phyloP scores from a whole-genome alignment of 2,329 filamentous ascomycete genomes.

The Emmonsia crescens region DNA sequence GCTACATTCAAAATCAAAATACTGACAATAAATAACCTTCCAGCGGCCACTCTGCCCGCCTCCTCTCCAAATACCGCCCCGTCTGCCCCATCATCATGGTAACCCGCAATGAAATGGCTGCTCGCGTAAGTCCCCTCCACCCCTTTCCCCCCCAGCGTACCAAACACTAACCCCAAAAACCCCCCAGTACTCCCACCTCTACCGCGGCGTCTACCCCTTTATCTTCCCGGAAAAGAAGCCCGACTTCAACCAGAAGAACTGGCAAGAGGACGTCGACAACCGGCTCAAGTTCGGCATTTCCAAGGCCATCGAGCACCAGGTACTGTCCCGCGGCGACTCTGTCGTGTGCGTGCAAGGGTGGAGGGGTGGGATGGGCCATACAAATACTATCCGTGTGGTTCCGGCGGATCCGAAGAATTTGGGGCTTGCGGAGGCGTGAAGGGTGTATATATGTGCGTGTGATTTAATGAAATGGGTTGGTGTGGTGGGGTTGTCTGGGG shows the following conservation, averaged over 20 bases:
- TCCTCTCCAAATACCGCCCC: conserved; percentile 95
- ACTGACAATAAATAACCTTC: conserved; percentile 16
- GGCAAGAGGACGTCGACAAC: conserved; percentile 97
- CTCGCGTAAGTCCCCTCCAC: conserved; percentile 44
- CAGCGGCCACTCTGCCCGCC: conserved; percentile 82
- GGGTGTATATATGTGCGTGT: no score
- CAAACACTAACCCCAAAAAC: neutral
- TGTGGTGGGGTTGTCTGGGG: neutral
- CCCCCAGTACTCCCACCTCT: conserved; percentile 69
- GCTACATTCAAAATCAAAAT: neutral
- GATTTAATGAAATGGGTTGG: neutral
- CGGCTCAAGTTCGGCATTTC: conserved; percentile 95
- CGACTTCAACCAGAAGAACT: conserved; percentile 83
- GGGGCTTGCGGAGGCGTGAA: conserved; percentile 23
- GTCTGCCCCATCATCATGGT: conserved; percentile 99
- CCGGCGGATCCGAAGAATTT: conserved; percentile 38
- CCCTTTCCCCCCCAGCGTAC: conserved; percentile 6
- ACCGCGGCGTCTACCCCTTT: conserved; percentile 98
- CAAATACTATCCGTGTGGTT: conserved; percentile 50
- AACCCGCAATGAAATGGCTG: conserved; percentile 71
- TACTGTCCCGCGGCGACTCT: conserved; percentile 66
- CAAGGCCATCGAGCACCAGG: conserved; percentile 71
- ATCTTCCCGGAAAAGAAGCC: conserved; percentile 86
- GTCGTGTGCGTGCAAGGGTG: conserved; percentile 59
- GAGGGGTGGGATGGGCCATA: conserved; percentile 58